Evolutionary conservation across 768 basidiomycete genomes (phyloP), one percentile per base, ranked within the genome.

Genomic region (Termitomyces sp.): DNA sequence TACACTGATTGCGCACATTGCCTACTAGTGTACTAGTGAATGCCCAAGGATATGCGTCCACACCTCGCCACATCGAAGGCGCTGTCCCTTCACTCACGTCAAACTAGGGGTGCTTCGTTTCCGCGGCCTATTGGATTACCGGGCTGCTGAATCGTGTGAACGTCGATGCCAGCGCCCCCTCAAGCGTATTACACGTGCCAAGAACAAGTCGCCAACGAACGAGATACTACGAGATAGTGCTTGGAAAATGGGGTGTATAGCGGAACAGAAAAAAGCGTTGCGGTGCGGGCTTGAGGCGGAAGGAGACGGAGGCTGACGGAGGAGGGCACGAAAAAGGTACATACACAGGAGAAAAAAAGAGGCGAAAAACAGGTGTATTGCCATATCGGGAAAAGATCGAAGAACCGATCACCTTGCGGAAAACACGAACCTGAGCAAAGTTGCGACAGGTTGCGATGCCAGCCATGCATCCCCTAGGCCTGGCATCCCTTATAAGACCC

Each of bases 341-440:
- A n/a, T 5, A 45, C 33, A 18, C 22, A 30, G 33, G 22, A 24
- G 36, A 42, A 49, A 56, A 53, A 48, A 47, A 40, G 27, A 49
- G 47, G 43, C 22, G 36, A 26, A 59, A 22, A 27, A 39, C 22
- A 50, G 18, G 55, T 46, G 18, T 22, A n/a, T 33, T 55, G 20
- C 56, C 37, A 47, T 45, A 58, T 58, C 45, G 49, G 45, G 57
- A 18, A 36, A 46, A 18, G 54, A 58, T 59, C 61, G 44, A 48
- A 53, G 40, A 48, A 3, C 36, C 45, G 59, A 61, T 56, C 52
- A 56, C 60, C 60, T 61, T 47, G 51, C 32, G 57, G 47, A 46
- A 12, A 46, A 61, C 56, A 54, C 46, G 56, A 48, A 51, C 50
- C 36, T n/a, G 16, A 52, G 24, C 20, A 33, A 22, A 14, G 22